Evolutionary conservation across 75 land plant species (phyloP).

Genomic region (Selaginella moellendorffii): DNA sequence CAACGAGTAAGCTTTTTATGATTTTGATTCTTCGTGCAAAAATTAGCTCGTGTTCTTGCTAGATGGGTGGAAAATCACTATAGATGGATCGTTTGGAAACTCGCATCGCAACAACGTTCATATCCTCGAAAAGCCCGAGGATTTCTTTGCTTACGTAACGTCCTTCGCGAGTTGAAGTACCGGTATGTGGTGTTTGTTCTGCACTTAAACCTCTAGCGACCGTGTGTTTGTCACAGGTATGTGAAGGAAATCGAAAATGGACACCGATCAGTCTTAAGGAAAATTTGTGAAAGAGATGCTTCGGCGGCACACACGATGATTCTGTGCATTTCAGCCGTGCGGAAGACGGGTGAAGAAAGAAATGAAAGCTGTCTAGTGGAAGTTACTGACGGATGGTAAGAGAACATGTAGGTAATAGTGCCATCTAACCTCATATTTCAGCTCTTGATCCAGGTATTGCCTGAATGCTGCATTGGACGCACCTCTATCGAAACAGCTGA

Average conservation of each 20-base stretch:
- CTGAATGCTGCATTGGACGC: slow-evolving; percentile 45
- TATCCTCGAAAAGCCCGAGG: slow-evolving; percentile 33
- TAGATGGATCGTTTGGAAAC: slow-evolving; percentile 87
- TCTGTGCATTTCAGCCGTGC: slow-evolving; percentile 56
- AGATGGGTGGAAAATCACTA: slow-evolving; percentile 86
- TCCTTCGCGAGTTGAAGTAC: slow-evolving; percentile 64
- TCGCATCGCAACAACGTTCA: slow-evolving; percentile 54
- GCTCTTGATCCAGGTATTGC: slow-evolving; percentile 47
- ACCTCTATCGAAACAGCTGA: slow-evolving; percentile 36
- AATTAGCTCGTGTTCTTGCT: not conserved
- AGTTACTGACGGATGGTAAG: slow-evolving; percentile 85
- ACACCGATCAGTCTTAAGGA: slow-evolving; percentile 54
- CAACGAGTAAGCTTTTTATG: not conserved
- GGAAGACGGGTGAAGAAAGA: not conserved
- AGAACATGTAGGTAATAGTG: not conserved
- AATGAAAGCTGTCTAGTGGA: slow-evolving; percentile 26
- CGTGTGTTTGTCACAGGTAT: slow-evolving; percentile 30
- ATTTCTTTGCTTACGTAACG: slow-evolving; percentile 37
- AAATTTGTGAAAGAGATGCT: slow-evolving; percentile 56
- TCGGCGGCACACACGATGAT: slow-evolving; percentile 43
- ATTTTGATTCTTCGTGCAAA: not conserved
- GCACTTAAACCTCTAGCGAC: not conserved
- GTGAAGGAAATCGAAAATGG: slow-evolving; percentile 65
- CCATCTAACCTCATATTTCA: not conserved
- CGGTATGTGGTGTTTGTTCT: slow-evolving; percentile 29